Base-by-base conservation (phyloP, 371 early-diverging fungal genomes). In the Syncephalastrum monosporum region DNA sequence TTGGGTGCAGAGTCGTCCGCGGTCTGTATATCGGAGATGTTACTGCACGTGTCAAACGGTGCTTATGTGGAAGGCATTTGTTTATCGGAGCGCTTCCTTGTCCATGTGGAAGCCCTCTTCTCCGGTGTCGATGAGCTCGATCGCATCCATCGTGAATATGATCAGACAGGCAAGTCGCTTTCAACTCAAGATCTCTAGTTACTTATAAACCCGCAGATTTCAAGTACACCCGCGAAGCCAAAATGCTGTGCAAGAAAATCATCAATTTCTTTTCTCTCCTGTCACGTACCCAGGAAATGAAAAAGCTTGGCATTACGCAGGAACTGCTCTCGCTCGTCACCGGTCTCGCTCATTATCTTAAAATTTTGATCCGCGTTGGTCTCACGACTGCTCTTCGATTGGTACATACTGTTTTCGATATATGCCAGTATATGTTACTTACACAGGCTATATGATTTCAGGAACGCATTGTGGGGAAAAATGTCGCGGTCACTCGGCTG, bases 11-110 rank as follows among this genome's bases (percentile, higher is more conserved):
- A 97, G 67, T 94, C 96, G 1, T 90, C 96, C 0, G 97, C 98
- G n/a, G 92, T 94, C 10, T 96, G 95, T 72, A 97, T 98, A 50
- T 95, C 95, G 4, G 95, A 96, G 62, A 98, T 97, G 94, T 72
- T 98, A 19, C 69, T 94, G 53, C 91, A 95, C 61, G 93, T 97
- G n/a, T 92, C 96, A 19, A 91, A 91, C 57, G 89, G 89, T n/a
- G 75, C 84, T 46, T 92, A 89, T 71, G 75, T 87, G 16, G 92
- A 95, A 29, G 94, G 95, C 24, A 85, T 95, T 33, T 79, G 89
- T 57, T 87, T 95, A 67, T 95, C 96, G 0, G 91, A 90, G 59
- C 80, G 85, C 42, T 96, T 98, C 64, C 88, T 98, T 42, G 82
- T 87, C 46, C 97, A 97, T 64, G 92, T 98, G 29, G 95, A 94